These are phyloP conservation scores for Kwoniella pini DNA, from an alignment of 768 basidiomycete species.

Conservation along the genomic window DNA sequence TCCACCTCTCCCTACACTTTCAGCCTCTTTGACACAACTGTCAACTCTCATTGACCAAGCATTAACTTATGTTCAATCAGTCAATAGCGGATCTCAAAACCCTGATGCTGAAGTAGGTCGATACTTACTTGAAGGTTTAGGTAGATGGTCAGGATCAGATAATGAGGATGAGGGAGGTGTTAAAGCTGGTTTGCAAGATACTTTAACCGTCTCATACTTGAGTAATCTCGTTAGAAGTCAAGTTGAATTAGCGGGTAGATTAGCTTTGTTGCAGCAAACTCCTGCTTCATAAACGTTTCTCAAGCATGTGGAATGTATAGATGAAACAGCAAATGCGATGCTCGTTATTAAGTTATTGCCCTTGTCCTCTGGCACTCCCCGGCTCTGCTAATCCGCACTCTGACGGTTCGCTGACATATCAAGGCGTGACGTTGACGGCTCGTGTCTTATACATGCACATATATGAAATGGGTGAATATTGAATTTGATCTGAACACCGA, in stretches of 20 bases:
- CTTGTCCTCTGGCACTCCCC: too few species aligned
- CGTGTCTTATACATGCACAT: too few species aligned
- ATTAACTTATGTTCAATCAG: constrained; percentile 76
- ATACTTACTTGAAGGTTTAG: constrained; percentile 79
- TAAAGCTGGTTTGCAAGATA: constrained; percentile 64
- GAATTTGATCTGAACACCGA: too few species aligned
- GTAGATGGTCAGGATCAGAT: constrained; percentile 46
- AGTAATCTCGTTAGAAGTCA: constrained; percentile 90
- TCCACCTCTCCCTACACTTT: constrained; percentile 73
- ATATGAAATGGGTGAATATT: too few species aligned
- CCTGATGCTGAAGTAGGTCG: constrained; percentile 85
- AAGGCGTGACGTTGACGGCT: too few species aligned
- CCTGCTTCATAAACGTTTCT: not conserved
- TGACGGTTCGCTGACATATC: too few species aligned
- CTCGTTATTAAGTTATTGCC: too few species aligned
- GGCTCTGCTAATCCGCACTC: too few species aligned
- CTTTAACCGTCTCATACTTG: constrained; percentile 90
- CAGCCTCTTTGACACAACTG: constrained; percentile 70
- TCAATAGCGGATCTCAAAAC: constrained; percentile 68
- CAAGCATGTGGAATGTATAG: not conserved
- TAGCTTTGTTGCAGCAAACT: constrained; percentile 65
- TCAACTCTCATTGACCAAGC: constrained; percentile 80
- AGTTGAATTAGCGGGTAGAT: constrained; percentile 83
- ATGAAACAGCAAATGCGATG: too few species aligned
- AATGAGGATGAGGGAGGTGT: constrained; percentile 59